A percentile compares a stretch with the other conserved stretches of the same genome.
These are phyloP conservation scores for Lentinula sp. DNA, from an alignment of 768 basidiomycete genomes.

Conservation along the genomic window DNA sequence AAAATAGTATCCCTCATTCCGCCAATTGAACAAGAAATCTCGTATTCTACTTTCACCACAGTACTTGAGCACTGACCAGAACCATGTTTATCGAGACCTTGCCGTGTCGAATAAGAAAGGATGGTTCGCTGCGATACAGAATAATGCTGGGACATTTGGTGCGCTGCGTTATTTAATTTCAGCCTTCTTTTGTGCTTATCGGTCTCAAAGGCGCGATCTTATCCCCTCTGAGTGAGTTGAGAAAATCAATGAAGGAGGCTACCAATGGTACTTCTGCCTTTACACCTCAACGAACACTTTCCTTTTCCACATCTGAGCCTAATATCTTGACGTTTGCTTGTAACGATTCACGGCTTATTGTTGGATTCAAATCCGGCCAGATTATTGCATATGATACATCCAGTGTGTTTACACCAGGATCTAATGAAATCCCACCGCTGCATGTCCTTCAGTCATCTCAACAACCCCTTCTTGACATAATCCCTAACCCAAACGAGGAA, in stretches of 20 bases:
- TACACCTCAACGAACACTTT: slow-evolving; percentile 44
- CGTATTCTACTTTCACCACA: slow-evolving; percentile 58
- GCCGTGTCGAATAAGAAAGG: slow-evolving; percentile 53
- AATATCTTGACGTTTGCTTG: slow-evolving; percentile 50
- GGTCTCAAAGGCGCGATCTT: slow-evolving; percentile 45
- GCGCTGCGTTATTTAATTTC: slow-evolving; percentile 8
- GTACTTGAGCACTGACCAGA: slow-evolving; percentile 33
- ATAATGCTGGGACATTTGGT: slow-evolving; percentile 31
- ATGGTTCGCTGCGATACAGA: slow-evolving; percentile 64
- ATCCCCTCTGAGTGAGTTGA: slow-evolving; percentile 58
- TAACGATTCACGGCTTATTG: slow-evolving; percentile 53
- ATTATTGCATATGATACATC: slow-evolving; percentile 56
- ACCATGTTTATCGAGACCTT: slow-evolving; percentile 47
- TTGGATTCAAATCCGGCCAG: slow-evolving; percentile 54
- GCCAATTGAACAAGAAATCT: slow-evolving; percentile 52
- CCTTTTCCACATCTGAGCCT: slow-evolving; percentile 39
- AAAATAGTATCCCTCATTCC: slow-evolving; percentile 40
- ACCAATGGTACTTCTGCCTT: slow-evolving; percentile 36
- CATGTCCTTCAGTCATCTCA: slow-evolving; percentile 41
- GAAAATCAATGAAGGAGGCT: slow-evolving; percentile 39
- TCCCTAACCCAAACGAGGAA: slow-evolving; percentile 55
- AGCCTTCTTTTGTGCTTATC: neutral
- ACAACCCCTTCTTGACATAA: slow-evolving; percentile 44
- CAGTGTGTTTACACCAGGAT: slow-evolving; percentile 39
- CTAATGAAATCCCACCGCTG: slow-evolving; percentile 36